A percentile compares a stretch with the other conserved stretches of the same genome.
phyloP scores from a whole-genome alignment of 2,329 filamentous ascomycete species.

The Arthroderma sp. region DNA sequence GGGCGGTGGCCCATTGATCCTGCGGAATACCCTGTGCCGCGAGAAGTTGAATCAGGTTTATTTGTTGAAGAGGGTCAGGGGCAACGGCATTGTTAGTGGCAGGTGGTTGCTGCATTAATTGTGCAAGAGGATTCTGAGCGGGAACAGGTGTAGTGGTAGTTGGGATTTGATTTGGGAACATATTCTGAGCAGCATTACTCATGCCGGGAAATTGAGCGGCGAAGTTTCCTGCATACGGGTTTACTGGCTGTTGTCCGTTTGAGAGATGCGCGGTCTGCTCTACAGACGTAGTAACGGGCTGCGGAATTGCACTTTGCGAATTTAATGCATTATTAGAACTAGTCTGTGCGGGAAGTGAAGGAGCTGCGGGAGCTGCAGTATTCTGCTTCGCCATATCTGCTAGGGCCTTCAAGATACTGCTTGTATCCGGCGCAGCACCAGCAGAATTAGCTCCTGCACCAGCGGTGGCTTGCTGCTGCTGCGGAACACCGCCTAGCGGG shows the following conservation, averaged over 20 bases:
- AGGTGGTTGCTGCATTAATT: slow-evolving; percentile 14
- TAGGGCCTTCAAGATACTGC: slow-evolving; percentile 62
- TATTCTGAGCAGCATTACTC: slow-evolving; percentile 25
- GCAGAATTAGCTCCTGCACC: slow-evolving; percentile 13
- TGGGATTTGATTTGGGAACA: slow-evolving; percentile 25
- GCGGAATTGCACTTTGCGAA: slow-evolving; percentile 31
- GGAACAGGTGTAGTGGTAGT: slow-evolving; percentile 15
- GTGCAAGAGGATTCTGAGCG: slow-evolving; percentile 29
- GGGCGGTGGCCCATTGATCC: slow-evolving; percentile 57
- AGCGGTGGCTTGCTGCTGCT: slow-evolving; percentile 16
- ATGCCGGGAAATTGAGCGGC: slow-evolving; percentile 37
- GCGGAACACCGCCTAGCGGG: slow-evolving; percentile 21
- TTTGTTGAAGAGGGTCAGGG: slow-evolving; percentile 51
- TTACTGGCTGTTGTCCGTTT: slow-evolving; percentile 45
- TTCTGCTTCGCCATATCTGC: slow-evolving; percentile 71
- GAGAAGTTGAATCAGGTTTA: slow-evolving; percentile 62
- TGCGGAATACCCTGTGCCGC: slow-evolving; percentile 61
- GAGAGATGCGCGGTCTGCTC: slow-evolving; percentile 30
- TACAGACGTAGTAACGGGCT: slow-evolving; percentile 31
- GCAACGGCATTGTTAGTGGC: slow-evolving; percentile 29
- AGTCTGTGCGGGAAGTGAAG: slow-evolving; percentile 23
- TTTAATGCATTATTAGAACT: slow-evolving; percentile 39
- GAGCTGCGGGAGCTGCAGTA: slow-evolving; percentile 36
- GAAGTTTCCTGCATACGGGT: slow-evolving; percentile 37
- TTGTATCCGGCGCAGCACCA: slow-evolving; percentile 40